Base-by-base conservation (phyloP, 2,329 filamentous ascomycete genomes). In the Lecanicillium sp. region DNA sequence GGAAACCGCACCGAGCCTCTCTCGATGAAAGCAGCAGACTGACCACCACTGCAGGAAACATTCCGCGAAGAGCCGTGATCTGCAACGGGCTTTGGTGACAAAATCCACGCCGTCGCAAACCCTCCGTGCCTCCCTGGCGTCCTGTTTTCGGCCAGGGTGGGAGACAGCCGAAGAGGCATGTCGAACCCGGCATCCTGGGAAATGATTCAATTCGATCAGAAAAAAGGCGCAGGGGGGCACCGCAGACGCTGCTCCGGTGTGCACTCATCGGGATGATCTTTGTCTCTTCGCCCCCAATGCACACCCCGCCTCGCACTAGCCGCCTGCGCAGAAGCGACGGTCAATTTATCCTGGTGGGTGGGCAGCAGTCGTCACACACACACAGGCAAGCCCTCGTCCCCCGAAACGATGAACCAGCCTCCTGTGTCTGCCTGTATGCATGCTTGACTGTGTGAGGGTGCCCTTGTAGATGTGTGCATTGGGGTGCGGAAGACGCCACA, bases 101-200 rank as follows among this genome's bases (percentile, higher is more conserved):
- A 45, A 47, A 20, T 40, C 37, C n/a, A 29, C 27, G 35, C 44
- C 36, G 44, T 47, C 44, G 44, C 33, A 47, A n/a, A n/a, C n/a
- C n/a, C n/a, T n/a, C n/a, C n/a, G n/a, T n/a, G n/a, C n/a, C n/a
- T n/a, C n/a, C n/a, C n/a, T n/a, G n/a, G n/a, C n/a, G n/a, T 39
- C 5, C 26, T 46, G 24, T 21, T 36, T 14, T 20, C 14, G 11
- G 29, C 21, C 10, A 30, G 41, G 41, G 30, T 7, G n/a, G 15
- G 42, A 21, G 30, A 10, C 10, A 15, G n/a, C n/a, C n/a, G n/a
- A n/a, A n/a, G n/a, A 29, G 33, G 17, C 30, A 45, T 15, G 33
- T 21, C 26, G 11, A 45, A 45, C 43, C 43, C 43, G 33, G 33
- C 43, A 38, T 37, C 11, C 33, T 38, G 43, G 43, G 41, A 44